These are phyloP conservation scores for Phytophthora litchii DNA, from an alignment of 352 stramenopile species.

Conservation along the genomic window DNA sequence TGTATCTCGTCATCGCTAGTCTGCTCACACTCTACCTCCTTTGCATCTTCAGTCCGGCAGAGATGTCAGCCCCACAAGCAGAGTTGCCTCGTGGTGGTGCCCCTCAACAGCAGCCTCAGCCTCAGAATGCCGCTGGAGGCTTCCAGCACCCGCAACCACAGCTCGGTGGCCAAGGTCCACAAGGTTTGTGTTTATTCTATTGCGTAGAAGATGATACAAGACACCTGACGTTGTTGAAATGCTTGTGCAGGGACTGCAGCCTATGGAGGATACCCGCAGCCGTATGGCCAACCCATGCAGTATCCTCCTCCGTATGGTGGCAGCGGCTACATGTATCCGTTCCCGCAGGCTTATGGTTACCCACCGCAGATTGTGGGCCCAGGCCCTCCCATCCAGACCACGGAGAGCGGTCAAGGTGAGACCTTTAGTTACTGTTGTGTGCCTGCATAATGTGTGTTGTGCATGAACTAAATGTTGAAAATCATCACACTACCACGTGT, in stretches of 20 bases:
- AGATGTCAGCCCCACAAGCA: conserved; percentile 48
- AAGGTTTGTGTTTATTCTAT: conserved; percentile 38
- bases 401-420: conserved; percentile 87
- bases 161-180: conserved; percentile 44
- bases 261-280: conserved; percentile 77
- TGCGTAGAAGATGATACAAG: neutral
- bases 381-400: conserved; percentile 88
- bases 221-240: conserved; percentile 4
- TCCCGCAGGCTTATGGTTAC: conserved; percentile 84
- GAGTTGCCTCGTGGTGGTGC: conserved; percentile 41
- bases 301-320: conserved; percentile 77
- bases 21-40: neutral
- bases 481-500: conserved; percentile 46
- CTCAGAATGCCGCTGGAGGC: conserved; percentile 20
- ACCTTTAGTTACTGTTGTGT: conserved; percentile 19
- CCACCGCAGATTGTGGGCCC: conserved; percentile 83
- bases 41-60: conserved; percentile 47
- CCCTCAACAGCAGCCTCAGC: conserved; percentile 32
- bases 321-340: conserved; percentile 87
- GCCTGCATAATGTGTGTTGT: conserved; percentile 40
- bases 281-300: conserved; percentile 78
- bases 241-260: conserved; percentile 32
- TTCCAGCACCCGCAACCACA: conserved; percentile 47
- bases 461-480: conserved; percentile 51
- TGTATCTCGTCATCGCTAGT: neutral